Evolutionary conservation across 345 rosid species (phyloP), one percentile per base, ranked within the genome.

Genomic region (Ricinus communis): DNA sequence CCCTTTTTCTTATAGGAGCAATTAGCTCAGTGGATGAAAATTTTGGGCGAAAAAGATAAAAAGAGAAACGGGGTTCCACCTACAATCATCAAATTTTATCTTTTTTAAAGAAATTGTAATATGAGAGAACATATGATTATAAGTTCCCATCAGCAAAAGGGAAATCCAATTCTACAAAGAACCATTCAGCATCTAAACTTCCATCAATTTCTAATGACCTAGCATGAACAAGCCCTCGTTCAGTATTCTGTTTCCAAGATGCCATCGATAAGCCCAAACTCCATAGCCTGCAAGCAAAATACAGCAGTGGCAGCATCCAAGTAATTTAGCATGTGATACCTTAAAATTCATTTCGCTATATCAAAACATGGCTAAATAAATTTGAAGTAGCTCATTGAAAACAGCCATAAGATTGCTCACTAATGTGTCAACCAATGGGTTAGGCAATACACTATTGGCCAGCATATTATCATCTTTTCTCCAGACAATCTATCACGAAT

Each of bases 181-280:
- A 12, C n/a, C 27, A 5, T 10, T n/a, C 33, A 16, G 15, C 27
- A n/a, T 64, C 66, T 36, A 45, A 41, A 4, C 8, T 60, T 36
- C 69, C 43, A 46, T 18, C 53, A 24, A 28, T 40, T 36, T 53
- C 50, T n/a, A 45, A 45, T 0, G 47, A 62, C 15, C 46, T 60
- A 22, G 24, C 27, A 15, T 19, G 18, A 24, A 12, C 14, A 27
- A 60, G 22, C 51, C 25, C n/a, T 9, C 14, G 41, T 83, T 81
- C 84, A 91, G 72, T 87, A 88, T 45, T 85, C 90, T 9, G 98
- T 93, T 83, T 91, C 97, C 72, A 91, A 66, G 53, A 91, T 68
- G 25, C 93, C 93, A 69, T 93, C 98, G 1, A 93, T 83, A 51
- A 91, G 88, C 27, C 96, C 96, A 28, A 88, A 91, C 70, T 93